Evolutionary conservation across 2,329 filamentous ascomycete species (phyloP).

Genomic region (Calonectria naviculata): DNA sequence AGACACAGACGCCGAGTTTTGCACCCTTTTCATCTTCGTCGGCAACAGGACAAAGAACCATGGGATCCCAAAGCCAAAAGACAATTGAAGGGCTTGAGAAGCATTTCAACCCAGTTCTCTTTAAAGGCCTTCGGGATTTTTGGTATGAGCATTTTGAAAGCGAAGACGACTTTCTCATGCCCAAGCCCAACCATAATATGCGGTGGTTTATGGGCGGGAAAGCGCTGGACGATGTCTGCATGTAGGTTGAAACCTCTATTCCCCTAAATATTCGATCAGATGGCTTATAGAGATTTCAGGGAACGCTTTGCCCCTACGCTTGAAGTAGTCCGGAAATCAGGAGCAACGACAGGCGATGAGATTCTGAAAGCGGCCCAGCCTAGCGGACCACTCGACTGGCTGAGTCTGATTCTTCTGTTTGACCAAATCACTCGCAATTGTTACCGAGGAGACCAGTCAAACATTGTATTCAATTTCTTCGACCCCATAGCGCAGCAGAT

Average conservation of each 20-base stretch:
- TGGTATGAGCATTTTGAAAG: conserved; percentile 51
- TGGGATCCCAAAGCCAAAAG: conserved; percentile 6
- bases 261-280: background rate
- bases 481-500: conserved; percentile 65
- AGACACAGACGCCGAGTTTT: background rate
- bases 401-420: conserved; percentile 67
- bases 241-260: conserved; percentile 36
- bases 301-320: conserved; percentile 46
- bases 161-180: conserved; percentile 41
- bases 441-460: conserved; percentile 61
- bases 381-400: conserved; percentile 47
- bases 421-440: conserved; percentile 74
- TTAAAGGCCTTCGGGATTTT: conserved; percentile 47
- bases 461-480: conserved; percentile 63
- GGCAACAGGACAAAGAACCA: background rate
- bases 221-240: conserved; percentile 49
- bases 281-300: conserved; percentile 27
- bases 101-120: conserved; percentile 42
- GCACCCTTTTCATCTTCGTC: conserved; percentile 5
- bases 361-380: conserved; percentile 43
- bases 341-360: conserved; percentile 41
- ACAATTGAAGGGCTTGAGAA: conserved; percentile 20
- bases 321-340: conserved; percentile 44
- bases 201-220: conserved; percentile 50
- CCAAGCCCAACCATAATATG: conserved; percentile 36